Conservation (phyloP, 495 filamentous ascomycete species). For the Hapsidospora chrysogenum region DNA sequence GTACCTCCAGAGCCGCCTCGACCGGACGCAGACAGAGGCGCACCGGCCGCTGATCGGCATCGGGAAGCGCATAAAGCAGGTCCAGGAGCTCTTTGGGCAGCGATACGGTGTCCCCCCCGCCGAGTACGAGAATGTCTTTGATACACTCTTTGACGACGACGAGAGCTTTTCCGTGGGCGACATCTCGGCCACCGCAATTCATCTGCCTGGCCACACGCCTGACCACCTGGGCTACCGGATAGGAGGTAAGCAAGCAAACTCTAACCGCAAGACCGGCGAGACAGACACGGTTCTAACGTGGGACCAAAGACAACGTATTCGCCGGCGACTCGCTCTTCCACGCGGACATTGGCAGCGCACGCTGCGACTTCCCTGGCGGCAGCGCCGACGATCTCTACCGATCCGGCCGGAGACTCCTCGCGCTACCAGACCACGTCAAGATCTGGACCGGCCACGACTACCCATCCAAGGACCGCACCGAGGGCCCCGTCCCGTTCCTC, state of each 20-base stretch:
- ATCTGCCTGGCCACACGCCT: conserved; percentile 45
- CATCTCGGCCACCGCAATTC: conserved; percentile 27
- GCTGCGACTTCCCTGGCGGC: conserved; percentile 46
- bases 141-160: conserved; percentile 34
- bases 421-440: conserved; percentile 23
- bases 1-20: conserved; percentile 33
- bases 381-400: conserved; percentile 23
- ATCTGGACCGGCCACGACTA: conserved; percentile 38
- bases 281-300: too few relatives aligned
- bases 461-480: conserved; percentile 13
- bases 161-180: conserved; percentile 32
- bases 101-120: conserved; percentile 24
- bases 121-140: conserved; percentile 31
- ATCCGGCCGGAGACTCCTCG: conserved; percentile 28
- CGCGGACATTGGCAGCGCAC: conserved; percentile 38
- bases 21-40: conserved; percentile 2
- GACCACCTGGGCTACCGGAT: conserved; percentile 45
- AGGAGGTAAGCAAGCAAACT: conserved; percentile 24
- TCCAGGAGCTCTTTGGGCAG: conserved; percentile 30
- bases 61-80: conserved; percentile 33
- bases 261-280: too few relatives aligned
- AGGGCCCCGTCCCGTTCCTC: conserved; percentile 20
- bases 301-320: conserved; percentile 32
- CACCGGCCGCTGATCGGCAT: conserved; percentile 28
- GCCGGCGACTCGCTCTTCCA: conserved; percentile 45